Base-by-base conservation (phyloP, 1,284 basidiomycete genomes). In the Pseudozyma sp. region DNA sequence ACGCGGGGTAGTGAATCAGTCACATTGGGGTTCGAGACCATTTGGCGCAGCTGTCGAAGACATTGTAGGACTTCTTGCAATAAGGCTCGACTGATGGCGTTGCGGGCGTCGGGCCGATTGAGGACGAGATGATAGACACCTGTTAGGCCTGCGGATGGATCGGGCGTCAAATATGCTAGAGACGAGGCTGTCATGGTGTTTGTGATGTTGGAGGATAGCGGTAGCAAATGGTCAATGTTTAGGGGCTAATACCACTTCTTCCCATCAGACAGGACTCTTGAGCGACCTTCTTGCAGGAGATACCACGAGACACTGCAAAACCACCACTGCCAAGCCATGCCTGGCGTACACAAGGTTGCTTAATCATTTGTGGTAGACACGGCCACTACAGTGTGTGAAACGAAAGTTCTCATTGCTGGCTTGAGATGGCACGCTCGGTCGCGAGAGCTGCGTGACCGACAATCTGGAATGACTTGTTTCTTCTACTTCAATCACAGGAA, bases 101-200 rank as follows among this genome's bases (percentile, higher is more conserved):
- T 65, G 39, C 45, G 62, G 7, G 54, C 44, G 3, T 58, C 30
- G 17, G 54, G 50, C n/a, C 54, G 55, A 44, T 56, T 30, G 48
- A 65, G 45, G 16, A 55, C 45, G 8, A 65, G 48, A 29, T 53
- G 45, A 19, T 56, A 56, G 37, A 65, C 54, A 7, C 56, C 56
- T 16, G 14, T 17, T 7, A 48, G 46, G 5, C 43, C 51, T 43
- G 30, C 30, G n/a, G 51, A 53, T 3, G 51, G 40, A 14, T 53
- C 51, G 17, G 51, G 39, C 10, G 39, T 33, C 10, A 53, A n/a
- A 19, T 43, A 53, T 7, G 40, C 31, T 17, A 53, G 30, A 16
- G 40, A 17, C 8, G 51, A 53, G 16, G 51, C 39, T 7, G 51
- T 53, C 51, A 53, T 51, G 49, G 24, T 37, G 35, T 30, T 14